Percentiles rank a stretch among this genome's conserved stretches.
Evolutionary conservation across 129 eudicot species (phyloP).

Genomic region (Artemisia tridentata): DNA sequence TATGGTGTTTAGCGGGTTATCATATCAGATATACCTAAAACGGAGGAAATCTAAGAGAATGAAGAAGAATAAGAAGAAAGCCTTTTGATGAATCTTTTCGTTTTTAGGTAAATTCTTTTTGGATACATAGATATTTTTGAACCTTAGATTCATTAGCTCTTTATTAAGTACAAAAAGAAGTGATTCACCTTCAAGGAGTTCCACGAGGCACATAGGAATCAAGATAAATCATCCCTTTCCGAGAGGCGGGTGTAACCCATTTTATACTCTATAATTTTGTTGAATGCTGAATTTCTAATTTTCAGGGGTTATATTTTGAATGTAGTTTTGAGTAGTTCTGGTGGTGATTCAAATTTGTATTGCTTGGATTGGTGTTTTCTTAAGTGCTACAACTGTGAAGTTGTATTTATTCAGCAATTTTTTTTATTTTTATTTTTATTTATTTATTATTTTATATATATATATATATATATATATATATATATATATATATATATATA

Average conservation of each 20-base stretch:
- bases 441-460: too few relatives aligned
- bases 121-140: neutral
- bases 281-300: too few relatives aligned
- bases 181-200: neutral
- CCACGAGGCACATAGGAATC: neutral
- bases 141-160: slow-evolving; percentile 1
- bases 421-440: too few relatives aligned
- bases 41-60: slow-evolving; percentile 51
- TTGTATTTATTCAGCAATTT: too few relatives aligned
- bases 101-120: slow-evolving; percentile 10
- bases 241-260: too few relatives aligned
- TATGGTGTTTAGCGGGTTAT: slow-evolving; percentile 88
- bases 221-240: neutral
- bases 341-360: too few relatives aligned
- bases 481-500: too few relatives aligned
- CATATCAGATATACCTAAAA: slow-evolving; percentile 90
- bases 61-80: slow-evolving; percentile 58
- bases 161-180: neutral
- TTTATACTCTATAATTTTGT: neutral
- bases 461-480: too few relatives aligned
- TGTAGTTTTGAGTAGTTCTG: too few relatives aligned
- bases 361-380: too few relatives aligned
- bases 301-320: too few relatives aligned
- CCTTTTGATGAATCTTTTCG: slow-evolving; percentile 13
- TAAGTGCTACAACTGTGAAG: too few relatives aligned